phyloP scores from a whole-genome alignment of 768 basidiomycete species.

The Pleurotus tuber-regium region DNA sequence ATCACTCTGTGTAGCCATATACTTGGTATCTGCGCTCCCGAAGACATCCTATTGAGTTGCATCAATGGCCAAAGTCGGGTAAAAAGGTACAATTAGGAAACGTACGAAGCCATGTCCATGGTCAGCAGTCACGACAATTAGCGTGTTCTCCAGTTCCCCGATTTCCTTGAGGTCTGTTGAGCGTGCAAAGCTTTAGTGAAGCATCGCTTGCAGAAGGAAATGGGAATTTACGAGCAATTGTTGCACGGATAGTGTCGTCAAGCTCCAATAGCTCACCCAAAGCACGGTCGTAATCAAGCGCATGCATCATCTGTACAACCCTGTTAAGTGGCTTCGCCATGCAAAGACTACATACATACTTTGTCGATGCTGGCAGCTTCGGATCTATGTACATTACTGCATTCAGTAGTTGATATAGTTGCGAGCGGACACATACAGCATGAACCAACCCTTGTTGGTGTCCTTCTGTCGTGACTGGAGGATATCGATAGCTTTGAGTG shows the following conservation, averaged over 20 bases:
- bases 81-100: conserved; percentile 1
- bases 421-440: conserved; percentile 33
- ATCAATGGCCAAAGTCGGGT: not conserved
- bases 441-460: conserved; percentile 39
- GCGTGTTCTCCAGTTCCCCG: conserved; percentile 38
- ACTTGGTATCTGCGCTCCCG: conserved; percentile 24
- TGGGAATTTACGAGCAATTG: conserved; percentile 33
- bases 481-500: conserved; percentile 43
- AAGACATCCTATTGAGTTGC: conserved; percentile 35
- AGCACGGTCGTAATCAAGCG: conserved; percentile 45
- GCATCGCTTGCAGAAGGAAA: not conserved
- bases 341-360: not conserved
- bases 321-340: not conserved
- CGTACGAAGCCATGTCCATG: conserved; percentile 45
- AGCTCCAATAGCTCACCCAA: conserved; percentile 44
- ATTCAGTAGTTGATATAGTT: too few species aligned
- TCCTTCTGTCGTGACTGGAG: conserved; percentile 30
- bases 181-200: not conserved
- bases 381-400: conserved; percentile 22
- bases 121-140: conserved; percentile 45
- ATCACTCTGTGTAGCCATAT: conserved; percentile 20
- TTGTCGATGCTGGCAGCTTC: conserved; percentile 47
- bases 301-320: conserved; percentile 42
- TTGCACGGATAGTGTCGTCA: conserved; percentile 42
- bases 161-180: conserved; percentile 42